Base-by-base conservation (phyloP, 2,329 filamentous ascomycete genomes). In the Fusarium sp. region DNA sequence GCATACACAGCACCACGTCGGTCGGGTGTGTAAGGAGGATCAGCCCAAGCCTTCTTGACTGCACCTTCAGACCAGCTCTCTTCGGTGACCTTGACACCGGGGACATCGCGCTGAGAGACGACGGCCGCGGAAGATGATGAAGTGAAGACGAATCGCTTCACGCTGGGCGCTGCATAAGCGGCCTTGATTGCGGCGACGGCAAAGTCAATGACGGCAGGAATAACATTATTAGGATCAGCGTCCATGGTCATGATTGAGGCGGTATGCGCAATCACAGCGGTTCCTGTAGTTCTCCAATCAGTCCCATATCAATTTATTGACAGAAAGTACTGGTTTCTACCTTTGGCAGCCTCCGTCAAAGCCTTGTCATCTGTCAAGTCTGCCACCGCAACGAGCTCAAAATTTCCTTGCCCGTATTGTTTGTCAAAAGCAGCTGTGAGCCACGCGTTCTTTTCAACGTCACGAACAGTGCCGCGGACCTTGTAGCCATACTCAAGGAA, bases 401-500 rank as follows among this genome's bases (percentile, higher is more conserved):
- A 82, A 1, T 71, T 75, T 20, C 78, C 82, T 2, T 63, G 35
- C 3, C 80, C 82, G 58, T 82, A 79, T n/a, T 78, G 74, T 26
- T 79, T 73, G 12, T 80, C 79, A 22, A 82, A 81, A 1, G 76
- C 57, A 2, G 72, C 61, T 3, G 44, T 58, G 12, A 82, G 47
- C 80, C 82, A 84, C 1, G 77, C 59, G 35, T 74, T 78, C 66
- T 82, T 84, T 6, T 76, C 70, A 0, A 66, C 33, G 50, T 79
- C 72, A 2, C 85, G 84, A 20, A 82, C 82, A 5, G 83, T 85
- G 2, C 85, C 85, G 20, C 84, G 83, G 22, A 87, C 85, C 7
- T 78, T 79, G 69, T 83, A 86, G 12, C 85, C 85, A 0, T 74
- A 74, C 1, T 73, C 57, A 1, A 86, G 79, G 16, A 85, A 77